phyloP scores from a whole-genome alignment of 768 basidiomycete genomes.

The Lactarius sanguifluus region DNA sequence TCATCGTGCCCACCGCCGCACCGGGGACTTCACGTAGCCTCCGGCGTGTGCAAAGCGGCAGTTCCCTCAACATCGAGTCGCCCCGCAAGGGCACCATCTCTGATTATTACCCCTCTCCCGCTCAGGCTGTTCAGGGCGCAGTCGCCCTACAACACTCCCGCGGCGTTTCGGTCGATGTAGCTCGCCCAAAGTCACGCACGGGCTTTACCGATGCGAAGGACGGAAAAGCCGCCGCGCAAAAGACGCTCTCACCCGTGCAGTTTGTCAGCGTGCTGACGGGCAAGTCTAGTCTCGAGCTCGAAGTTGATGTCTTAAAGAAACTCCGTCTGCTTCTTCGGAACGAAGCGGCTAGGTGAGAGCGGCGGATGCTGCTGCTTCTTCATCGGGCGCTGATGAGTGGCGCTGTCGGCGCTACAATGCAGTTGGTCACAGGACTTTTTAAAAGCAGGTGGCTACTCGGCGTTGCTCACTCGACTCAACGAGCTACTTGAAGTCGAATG shows the following conservation, averaged over 20 bases:
- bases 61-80: slow-evolving; percentile 59
- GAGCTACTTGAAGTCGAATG: slow-evolving; percentile 96
- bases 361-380: slow-evolving; percentile 3
- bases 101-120: slow-evolving; percentile 20
- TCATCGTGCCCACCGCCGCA: slow-evolving; percentile 36
- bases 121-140: too few relatives aligned
- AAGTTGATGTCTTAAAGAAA: slow-evolving; percentile 87
- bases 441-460: slow-evolving; percentile 79
- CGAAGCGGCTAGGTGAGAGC: slow-evolving; percentile 76
- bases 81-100: slow-evolving; percentile 35
- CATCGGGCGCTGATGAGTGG: slow-evolving; percentile 12
- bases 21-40: slow-evolving; percentile 56
- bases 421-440: slow-evolving; percentile 94
- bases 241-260: slow-evolving; percentile 60
- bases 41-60: slow-evolving; percentile 71
- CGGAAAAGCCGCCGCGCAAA: slow-evolving; percentile 50
- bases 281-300: slow-evolving; percentile 71
- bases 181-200: slow-evolving; percentile 52
- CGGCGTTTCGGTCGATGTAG: slow-evolving; percentile 60
- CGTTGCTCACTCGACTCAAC: slow-evolving; percentile 78
- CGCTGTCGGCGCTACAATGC: neutral
- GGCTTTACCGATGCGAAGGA: slow-evolving; percentile 44
- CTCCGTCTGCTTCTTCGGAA: slow-evolving; percentile 83
- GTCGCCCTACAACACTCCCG: slow-evolving; percentile 50
- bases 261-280: slow-evolving; percentile 67